Conservation (phyloP, 2,329 filamentous ascomycete species). For the Furcasterigmium furcatum region DNA sequence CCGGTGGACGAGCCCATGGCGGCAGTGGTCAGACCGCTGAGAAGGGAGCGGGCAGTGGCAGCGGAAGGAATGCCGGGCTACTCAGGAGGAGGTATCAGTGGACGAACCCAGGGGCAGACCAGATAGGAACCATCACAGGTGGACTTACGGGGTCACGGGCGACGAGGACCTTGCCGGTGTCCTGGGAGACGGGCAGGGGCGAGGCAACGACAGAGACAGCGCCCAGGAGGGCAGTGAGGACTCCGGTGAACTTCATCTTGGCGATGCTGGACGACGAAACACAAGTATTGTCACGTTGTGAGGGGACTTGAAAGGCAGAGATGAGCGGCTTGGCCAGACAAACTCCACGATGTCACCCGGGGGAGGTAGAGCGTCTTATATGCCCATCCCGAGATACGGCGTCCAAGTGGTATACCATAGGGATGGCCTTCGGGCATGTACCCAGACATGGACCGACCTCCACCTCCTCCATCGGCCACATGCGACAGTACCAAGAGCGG, state of each 20-base stretch:
- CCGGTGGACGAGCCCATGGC: slow-evolving; percentile 48
- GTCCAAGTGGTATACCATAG: too few species aligned
- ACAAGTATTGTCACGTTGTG: too few species aligned
- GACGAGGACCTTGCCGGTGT: background rate
- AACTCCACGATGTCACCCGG: too few species aligned
- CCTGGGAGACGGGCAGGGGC: background rate
- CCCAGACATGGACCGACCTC: too few species aligned
- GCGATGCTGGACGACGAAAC: too few species aligned
- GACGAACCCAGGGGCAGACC: too few species aligned
- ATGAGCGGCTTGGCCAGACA: too few species aligned
- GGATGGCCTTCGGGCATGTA: too few species aligned
- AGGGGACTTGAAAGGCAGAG: too few species aligned
- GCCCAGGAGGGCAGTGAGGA: background rate
- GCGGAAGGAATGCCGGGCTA: slow-evolving; percentile 61
- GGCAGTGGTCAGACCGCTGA: slow-evolving; percentile 56
- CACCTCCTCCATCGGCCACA: background rate
- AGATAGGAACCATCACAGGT: background rate
- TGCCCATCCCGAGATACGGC: too few species aligned
- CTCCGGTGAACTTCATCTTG: background rate
- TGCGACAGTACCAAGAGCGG: background rate
- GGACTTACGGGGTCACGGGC: background rate
- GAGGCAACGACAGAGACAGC: background rate
- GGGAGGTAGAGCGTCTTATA: too few species aligned
- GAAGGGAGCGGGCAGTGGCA: slow-evolving; percentile 52
- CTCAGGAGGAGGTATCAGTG: too few species aligned